Percentiles rank a stretch among this genome's conserved stretches.
Evolutionary conservation across 1,284 basidiomycete genomes (phyloP).

Genomic region (Phaffia rhodozyma): DNA sequence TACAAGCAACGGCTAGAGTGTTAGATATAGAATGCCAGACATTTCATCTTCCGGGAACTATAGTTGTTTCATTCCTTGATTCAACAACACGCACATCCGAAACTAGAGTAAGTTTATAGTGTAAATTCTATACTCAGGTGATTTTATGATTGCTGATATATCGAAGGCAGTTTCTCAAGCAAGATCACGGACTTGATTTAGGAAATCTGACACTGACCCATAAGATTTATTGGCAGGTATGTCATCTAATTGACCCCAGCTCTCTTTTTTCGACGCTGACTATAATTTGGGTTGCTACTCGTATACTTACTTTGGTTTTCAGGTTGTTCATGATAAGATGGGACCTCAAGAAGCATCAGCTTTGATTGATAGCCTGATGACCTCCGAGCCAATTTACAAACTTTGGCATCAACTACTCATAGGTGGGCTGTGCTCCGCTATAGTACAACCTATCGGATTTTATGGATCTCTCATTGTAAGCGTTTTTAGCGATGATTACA

Average conservation of each 20-base stretch:
- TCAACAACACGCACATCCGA: conserved; percentile 69
- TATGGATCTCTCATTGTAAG: conserved; percentile 54
- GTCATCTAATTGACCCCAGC: conserved; percentile 17
- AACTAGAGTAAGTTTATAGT: conserved; percentile 42
- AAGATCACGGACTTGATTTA: conserved; percentile 59
- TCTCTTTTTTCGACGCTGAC: neutral
- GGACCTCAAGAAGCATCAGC: conserved; percentile 66
- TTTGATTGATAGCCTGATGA: conserved; percentile 66
- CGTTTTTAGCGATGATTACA: too few species aligned
- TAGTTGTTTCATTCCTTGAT: conserved; percentile 74
- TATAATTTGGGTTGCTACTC: neutral
- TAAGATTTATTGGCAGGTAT: conserved; percentile 64
- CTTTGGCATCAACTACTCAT: conserved; percentile 57
- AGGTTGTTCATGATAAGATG: conserved; percentile 76
- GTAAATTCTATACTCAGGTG: conserved; percentile 1
- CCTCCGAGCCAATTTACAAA: conserved; percentile 47
- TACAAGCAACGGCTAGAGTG: conserved; percentile 71
- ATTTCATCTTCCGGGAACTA: conserved; percentile 74
- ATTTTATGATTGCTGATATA: too few species aligned
- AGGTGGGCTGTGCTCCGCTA: conserved; percentile 67
- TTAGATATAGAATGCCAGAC: conserved; percentile 73
- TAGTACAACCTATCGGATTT: conserved; percentile 49
- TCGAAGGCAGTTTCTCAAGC: conserved; percentile 49
- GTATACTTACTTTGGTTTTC: neutral
- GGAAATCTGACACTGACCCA: conserved; percentile 67